phyloP scores from a whole-genome alignment of 2,329 filamentous ascomycete species.

The Trichoderma lentiforme region DNA sequence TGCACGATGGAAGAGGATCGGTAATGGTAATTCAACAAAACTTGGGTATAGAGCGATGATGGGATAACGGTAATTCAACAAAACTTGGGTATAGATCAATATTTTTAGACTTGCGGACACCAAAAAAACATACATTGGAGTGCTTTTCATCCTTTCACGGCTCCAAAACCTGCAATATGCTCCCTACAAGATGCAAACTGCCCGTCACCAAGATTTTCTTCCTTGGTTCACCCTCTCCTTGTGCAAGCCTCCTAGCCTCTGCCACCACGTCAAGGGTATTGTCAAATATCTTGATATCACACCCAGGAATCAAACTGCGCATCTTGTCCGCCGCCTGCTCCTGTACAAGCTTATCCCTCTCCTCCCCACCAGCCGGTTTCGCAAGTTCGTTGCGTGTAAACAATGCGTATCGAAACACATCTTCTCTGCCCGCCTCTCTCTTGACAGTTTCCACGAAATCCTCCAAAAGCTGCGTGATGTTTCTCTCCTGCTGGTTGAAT shows the following conservation, averaged over 20 bases:
- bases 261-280: constrained; percentile 70
- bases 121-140: neutral
- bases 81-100: neutral
- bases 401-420: constrained; percentile 66
- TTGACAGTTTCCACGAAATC: constrained; percentile 58
- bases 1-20: neutral
- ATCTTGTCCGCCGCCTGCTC: constrained; percentile 61
- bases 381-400: constrained; percentile 71
- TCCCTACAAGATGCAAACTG: constrained; percentile 80
- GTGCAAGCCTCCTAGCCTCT: constrained; percentile 45
- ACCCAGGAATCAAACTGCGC: constrained; percentile 49
- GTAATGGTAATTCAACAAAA: neutral
- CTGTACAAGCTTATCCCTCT: constrained; percentile 59
- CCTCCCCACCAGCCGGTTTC: constrained; percentile 29
- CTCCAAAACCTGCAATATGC: constrained; percentile 68
- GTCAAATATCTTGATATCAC: constrained; percentile 50
- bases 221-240: constrained; percentile 33
- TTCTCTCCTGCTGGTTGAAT: constrained; percentile 90
- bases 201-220: constrained; percentile 72
- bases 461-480: constrained; percentile 63
- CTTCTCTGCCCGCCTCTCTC: constrained; percentile 34
- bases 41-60: neutral
- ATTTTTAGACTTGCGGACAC: neutral
- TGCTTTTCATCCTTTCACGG: constrained; percentile 28
- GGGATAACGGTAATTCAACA: neutral